A percentile compares a stretch with the other conserved stretches of the same genome.
These are phyloP conservation scores for Penicillium soppii DNA, from an alignment of 495 filamentous ascomycete species.

Conservation along the genomic window DNA sequence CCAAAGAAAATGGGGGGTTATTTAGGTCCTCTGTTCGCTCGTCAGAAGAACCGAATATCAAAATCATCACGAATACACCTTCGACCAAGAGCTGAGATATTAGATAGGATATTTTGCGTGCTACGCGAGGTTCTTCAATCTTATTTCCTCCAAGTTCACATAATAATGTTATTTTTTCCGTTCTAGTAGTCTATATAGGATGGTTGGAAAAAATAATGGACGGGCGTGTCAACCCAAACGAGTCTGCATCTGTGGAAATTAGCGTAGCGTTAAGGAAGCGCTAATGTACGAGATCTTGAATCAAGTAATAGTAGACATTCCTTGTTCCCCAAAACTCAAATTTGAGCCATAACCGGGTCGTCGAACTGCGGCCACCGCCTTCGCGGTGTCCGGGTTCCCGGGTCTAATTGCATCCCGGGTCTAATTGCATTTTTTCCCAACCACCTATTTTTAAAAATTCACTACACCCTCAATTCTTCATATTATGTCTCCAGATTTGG, in stretches of 20 bases:
- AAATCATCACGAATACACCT: background rate
- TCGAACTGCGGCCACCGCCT: too few relatives aligned
- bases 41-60: background rate
- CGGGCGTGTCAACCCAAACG: background rate
- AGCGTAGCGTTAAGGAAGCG: background rate
- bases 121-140: background rate
- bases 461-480: too few relatives aligned
- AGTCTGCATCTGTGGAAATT: background rate
- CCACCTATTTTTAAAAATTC: too few relatives aligned
- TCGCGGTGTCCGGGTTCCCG: too few relatives aligned
- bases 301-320: background rate
- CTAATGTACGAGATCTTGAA: background rate
- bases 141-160: background rate
- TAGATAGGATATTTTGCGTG: background rate
- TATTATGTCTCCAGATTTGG: too few relatives aligned
- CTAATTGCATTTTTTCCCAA: too few relatives aligned
- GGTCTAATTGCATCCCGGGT: too few relatives aligned
- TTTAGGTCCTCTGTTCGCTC: background rate
- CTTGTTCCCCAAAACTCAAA: background rate
- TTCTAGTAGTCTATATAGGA: background rate
- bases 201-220: too few relatives aligned
- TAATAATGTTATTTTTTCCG: background rate
- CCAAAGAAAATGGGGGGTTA: background rate
- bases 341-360: background rate
- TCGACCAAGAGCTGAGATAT: background rate